phyloP scores from a whole-genome alignment of 176 grass and related monocot genomes.

The Oryza glaberrima region DNA sequence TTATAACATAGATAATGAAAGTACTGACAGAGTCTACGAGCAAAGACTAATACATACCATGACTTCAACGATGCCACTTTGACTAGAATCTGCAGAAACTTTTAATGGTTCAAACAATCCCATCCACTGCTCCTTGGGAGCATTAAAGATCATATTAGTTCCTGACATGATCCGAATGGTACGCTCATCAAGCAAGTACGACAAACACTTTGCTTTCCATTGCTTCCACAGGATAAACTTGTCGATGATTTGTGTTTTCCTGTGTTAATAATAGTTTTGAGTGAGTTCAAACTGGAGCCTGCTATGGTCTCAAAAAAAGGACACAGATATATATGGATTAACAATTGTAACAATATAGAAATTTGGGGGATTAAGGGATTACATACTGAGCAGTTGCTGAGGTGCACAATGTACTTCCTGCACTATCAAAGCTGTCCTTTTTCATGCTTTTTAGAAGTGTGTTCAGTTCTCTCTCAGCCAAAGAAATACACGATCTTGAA shows the following conservation, averaged over 20 bases:
- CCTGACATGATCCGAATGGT: slow-evolving; percentile 68
- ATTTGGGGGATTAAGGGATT: background rate
- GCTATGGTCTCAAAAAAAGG: background rate
- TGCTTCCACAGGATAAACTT: slow-evolving; percentile 64
- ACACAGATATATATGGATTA: slow-evolving; percentile 15
- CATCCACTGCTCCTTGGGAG: slow-evolving; percentile 76
- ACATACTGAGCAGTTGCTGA: slow-evolving; percentile 31
- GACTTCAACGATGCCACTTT: slow-evolving; percentile 56
- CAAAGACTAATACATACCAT: slow-evolving; percentile 47
- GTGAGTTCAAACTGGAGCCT: too few relatives aligned
- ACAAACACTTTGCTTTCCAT: slow-evolving; percentile 68
- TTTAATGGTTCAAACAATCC: slow-evolving; percentile 62
- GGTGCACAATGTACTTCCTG: background rate
- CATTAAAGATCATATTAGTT: slow-evolving; percentile 76
- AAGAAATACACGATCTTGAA: slow-evolving; percentile 46
- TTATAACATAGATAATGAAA: background rate
- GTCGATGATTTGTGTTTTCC: slow-evolving; percentile 41
- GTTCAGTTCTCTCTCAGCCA: slow-evolving; percentile 49
- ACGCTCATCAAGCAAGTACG: slow-evolving; percentile 68
- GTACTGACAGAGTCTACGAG: background rate
- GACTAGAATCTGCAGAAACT: slow-evolving; percentile 31
- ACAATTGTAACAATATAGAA: background rate
- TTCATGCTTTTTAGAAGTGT: slow-evolving; percentile 43
- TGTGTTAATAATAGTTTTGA: slow-evolving; percentile 12
- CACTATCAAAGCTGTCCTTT: slow-evolving; percentile 24